Evolutionary conservation across 2,329 filamentous ascomycete species (phyloP).

Genomic region (Diplodia intermedia): DNA sequence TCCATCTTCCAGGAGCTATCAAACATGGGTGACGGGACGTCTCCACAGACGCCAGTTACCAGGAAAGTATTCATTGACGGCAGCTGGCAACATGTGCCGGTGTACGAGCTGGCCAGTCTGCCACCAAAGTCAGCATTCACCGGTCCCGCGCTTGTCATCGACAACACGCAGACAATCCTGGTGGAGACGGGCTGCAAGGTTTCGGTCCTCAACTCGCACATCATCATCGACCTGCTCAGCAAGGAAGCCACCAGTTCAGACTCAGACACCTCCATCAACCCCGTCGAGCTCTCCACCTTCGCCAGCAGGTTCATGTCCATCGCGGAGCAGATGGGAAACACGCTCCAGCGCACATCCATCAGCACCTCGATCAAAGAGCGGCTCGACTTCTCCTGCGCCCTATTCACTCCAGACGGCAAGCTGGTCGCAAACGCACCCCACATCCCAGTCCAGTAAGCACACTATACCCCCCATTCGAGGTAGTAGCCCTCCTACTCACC

Average conservation of each 20-base stretch:
- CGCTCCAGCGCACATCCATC: constrained; percentile 39
- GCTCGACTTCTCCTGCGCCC: constrained; percentile 40
- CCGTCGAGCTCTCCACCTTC: constrained; percentile 36
- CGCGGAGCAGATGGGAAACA: constrained; percentile 40
- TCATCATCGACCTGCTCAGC: constrained; percentile 50
- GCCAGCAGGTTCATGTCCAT: constrained; percentile 41
- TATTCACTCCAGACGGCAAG: constrained; percentile 38
- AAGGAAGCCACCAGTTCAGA: constrained; percentile 40
- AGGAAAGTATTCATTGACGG: constrained; percentile 35
- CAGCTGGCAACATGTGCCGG: constrained; percentile 37
- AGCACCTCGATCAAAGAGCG: constrained; percentile 41
- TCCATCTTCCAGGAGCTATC: constrained; percentile 18
- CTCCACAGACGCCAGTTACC: not conserved
- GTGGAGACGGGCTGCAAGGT: constrained; percentile 49
- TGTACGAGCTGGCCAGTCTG: constrained; percentile 39
- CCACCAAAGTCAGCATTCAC: constrained; percentile 36
- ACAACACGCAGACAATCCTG: constrained; percentile 57
- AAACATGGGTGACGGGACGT: too few species aligned
- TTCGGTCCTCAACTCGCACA: constrained; percentile 47
- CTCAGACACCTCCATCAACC: constrained; percentile 26
- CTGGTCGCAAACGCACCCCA: constrained; percentile 42
- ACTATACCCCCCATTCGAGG: too few species aligned
- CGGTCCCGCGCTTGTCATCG: constrained; percentile 45
- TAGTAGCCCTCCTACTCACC: too few species aligned
- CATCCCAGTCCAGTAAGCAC: constrained; percentile 38